These are phyloP conservation scores for Flaveria robusta DNA, from an alignment of 129 eudicot genomes.

Conservation along the genomic window DNA sequence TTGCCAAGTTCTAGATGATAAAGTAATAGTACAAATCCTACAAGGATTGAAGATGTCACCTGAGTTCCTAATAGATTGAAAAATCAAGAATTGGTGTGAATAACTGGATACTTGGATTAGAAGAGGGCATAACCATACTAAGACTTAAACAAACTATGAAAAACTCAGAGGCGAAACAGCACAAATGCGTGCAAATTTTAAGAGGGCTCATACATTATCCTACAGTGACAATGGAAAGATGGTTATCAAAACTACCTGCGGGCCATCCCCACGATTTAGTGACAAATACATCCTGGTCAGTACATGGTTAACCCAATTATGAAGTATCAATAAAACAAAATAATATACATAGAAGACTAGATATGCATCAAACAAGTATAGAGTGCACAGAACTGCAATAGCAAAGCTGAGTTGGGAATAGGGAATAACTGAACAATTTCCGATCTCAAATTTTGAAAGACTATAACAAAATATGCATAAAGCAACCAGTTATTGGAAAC, in stretches of 20 bases:
- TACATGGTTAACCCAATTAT: no score
- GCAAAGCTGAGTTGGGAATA: background rate
- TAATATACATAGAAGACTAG: background rate
- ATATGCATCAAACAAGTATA: background rate
- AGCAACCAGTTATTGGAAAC: background rate
- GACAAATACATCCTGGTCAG: no score
- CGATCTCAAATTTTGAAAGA: background rate
- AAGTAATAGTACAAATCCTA: background rate
- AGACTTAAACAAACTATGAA: background rate
- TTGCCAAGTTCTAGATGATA: background rate
- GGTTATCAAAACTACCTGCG: background rate
- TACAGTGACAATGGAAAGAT: background rate
- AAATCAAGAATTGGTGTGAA: background rate
- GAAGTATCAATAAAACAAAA: background rate
- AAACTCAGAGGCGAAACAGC: background rate
- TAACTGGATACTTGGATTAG: background rate
- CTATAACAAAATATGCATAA: background rate
- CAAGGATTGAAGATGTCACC: background rate
- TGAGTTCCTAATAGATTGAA: background rate
- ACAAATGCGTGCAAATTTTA: background rate
- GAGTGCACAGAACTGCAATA: background rate
- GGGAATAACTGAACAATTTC: background rate
- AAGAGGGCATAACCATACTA: background rate
- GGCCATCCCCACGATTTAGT: background rate
- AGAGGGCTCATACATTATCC: background rate